Conservation (phyloP, 768 basidiomycete genomes). For the Leccinum fibrillosum region DNA sequence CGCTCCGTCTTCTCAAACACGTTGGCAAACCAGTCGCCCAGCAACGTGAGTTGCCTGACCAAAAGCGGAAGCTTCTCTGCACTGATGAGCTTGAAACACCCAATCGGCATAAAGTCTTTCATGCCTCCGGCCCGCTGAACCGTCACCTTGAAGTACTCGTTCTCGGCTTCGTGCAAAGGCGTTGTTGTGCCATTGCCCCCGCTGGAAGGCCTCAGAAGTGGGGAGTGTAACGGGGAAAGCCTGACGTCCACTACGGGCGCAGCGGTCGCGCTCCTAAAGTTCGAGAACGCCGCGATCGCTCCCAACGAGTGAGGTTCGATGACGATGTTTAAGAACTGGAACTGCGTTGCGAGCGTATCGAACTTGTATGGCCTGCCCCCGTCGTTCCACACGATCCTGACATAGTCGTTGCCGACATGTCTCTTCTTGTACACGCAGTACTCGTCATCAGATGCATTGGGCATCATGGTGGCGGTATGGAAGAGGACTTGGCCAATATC, state of each 20-base stretch:
- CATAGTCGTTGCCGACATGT: constrained; percentile 95
- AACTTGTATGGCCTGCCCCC: constrained; percentile 86
- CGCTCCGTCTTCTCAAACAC: constrained; percentile 73
- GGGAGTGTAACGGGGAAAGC: constrained; percentile 19
- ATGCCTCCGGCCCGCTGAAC: constrained; percentile 87
- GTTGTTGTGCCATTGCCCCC: constrained; percentile 9
- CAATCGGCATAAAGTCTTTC: constrained; percentile 91
- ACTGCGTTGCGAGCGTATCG: constrained; percentile 88
- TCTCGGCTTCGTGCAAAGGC: constrained; percentile 59
- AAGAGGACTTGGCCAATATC: constrained; percentile 94
- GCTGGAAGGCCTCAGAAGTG: constrained; percentile 10
- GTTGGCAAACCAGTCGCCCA: constrained; percentile 88
- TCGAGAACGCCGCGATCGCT: constrained; percentile 80
- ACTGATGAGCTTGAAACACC: constrained; percentile 92
- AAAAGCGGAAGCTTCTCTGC: constrained; percentile 83
- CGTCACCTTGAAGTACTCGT: constrained; percentile 94
- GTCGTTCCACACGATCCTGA: constrained; percentile 98
- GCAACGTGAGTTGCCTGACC: constrained; percentile 81
- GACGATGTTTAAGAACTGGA: constrained; percentile 97
- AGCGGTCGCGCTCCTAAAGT: constrained; percentile 36
- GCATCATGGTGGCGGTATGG: constrained; percentile 98
- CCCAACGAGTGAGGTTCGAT: constrained; percentile 90
- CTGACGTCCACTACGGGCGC: constrained; percentile 12
- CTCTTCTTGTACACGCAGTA: constrained; percentile 84
- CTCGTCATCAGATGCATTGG: constrained; percentile 64